These are phyloP conservation scores for Endoconidiophora laricicola DNA, from an alignment of 2,329 filamentous ascomycete genomes.

Conservation along the genomic window DNA sequence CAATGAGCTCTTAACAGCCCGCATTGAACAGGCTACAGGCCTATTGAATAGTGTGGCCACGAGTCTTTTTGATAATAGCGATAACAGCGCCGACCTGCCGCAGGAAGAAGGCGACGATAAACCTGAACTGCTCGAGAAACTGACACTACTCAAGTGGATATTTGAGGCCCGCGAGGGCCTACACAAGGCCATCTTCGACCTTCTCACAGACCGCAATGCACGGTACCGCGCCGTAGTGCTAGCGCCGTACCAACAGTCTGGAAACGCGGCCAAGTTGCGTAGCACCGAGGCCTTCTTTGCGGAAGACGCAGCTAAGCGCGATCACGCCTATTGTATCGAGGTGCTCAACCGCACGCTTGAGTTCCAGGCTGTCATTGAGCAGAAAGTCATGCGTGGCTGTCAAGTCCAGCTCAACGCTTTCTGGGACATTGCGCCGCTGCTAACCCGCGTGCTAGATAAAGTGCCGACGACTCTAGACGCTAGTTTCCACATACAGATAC, in stretches of 20 bases:
- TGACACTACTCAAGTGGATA: constrained; percentile 91
- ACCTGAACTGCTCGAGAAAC: constrained; percentile 82
- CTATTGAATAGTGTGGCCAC: constrained; percentile 30
- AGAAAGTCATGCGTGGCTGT: constrained; percentile 73
- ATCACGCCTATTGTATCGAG: constrained; percentile 53
- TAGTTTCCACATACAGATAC: constrained; percentile 59
- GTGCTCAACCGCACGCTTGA: constrained; percentile 56
- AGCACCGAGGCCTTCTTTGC: constrained; percentile 70
- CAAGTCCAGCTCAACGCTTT: constrained; percentile 87
- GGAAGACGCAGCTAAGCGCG: constrained; percentile 58
- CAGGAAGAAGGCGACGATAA: constrained; percentile 93
- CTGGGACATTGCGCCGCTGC: constrained; percentile 87
- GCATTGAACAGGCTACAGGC: constrained; percentile 55
- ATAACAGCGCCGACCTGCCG: constrained; percentile 56
- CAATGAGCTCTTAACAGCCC: constrained; percentile 60
- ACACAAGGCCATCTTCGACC: constrained; percentile 69
- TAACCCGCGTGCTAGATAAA: constrained; percentile 62
- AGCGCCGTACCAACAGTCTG: constrained; percentile 58
- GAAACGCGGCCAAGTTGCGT: constrained; percentile 61
- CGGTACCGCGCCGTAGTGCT: constrained; percentile 74
- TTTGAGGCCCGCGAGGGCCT: constrained; percentile 86
- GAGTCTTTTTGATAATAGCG: constrained; percentile 25
- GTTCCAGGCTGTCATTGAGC: constrained; percentile 64
- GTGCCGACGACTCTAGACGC: constrained; percentile 42
- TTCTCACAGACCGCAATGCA: constrained; percentile 71